These are phyloP conservation scores for Tetracladium setigerum DNA, from an alignment of 495 filamentous ascomycete species.

Conservation along the genomic window DNA sequence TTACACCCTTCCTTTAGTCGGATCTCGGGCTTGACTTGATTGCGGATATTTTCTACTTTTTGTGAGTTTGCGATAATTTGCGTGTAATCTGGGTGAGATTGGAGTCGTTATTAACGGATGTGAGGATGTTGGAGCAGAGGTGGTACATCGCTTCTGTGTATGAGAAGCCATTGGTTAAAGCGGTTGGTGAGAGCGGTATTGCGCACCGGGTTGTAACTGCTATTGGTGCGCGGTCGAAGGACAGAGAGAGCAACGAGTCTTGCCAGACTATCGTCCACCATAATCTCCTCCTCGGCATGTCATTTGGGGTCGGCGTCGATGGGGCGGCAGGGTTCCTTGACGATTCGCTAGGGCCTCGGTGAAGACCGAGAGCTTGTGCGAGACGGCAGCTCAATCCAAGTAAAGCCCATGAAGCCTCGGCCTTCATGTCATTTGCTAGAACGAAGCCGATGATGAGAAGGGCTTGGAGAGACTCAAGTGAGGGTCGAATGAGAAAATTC, in stretches of 20 bases:
- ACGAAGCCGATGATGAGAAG: slow-evolving; percentile 46
- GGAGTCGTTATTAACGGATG: slow-evolving; percentile 43
- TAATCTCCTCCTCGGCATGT: slow-evolving; percentile 30
- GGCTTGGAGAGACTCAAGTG: slow-evolving; percentile 50
- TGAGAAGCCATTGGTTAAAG: slow-evolving; percentile 32
- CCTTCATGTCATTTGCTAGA: slow-evolving; percentile 51
- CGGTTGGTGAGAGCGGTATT: slow-evolving; percentile 31
- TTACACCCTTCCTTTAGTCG: slow-evolving; percentile 44
- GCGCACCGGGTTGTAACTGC: slow-evolving; percentile 15
- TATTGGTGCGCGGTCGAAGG: slow-evolving; percentile 41
- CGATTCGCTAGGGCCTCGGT: slow-evolving; percentile 33
- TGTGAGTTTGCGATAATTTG: slow-evolving; percentile 40
- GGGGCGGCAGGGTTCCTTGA: slow-evolving; percentile 1
- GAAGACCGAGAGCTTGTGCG: slow-evolving; percentile 46
- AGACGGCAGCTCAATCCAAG: slow-evolving; percentile 46
- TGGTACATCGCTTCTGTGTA: slow-evolving; percentile 50
- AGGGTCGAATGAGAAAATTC: slow-evolving; percentile 45
- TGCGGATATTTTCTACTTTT: slow-evolving; percentile 39
- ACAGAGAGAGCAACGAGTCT: slow-evolving; percentile 45
- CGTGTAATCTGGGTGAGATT: slow-evolving; percentile 33
- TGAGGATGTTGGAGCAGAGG: slow-evolving; percentile 42
- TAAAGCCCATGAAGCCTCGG: slow-evolving; percentile 50
- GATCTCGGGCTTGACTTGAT: slow-evolving; percentile 33
- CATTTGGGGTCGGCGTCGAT: slow-evolving; percentile 6
- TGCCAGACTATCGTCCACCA: slow-evolving; percentile 51